Conservation (phyloP, 805 yeast genomes). For the Blastobotrys muscicola region DNA sequence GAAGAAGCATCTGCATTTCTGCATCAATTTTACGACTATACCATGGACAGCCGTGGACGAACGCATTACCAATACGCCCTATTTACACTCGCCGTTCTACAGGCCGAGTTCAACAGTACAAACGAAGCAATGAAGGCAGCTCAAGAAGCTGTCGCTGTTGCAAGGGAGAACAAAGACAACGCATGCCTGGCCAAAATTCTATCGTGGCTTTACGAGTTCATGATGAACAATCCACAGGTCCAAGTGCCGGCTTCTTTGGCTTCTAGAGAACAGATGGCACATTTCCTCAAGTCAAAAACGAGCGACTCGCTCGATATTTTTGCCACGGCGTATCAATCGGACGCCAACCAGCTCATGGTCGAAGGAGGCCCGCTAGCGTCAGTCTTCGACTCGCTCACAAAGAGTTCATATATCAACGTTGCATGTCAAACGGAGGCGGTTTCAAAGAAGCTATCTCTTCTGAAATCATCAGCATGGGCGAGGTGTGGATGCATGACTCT, state of each 20-base stretch:
- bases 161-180: conserved; percentile 74
- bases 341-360: conserved; percentile 9
- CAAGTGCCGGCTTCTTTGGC: conserved; percentile 40
- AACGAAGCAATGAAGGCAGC: conserved; percentile 68
- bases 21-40: conserved; percentile 59
- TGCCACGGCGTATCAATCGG: conserved; percentile 12
- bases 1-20: conserved; percentile 44
- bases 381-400: conserved; percentile 31
- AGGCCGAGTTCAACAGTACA: conserved; percentile 56
- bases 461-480: conserved; percentile 13
- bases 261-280: conserved; percentile 56
- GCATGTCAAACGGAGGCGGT: conserved; percentile 6
- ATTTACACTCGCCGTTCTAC: conserved; percentile 60
- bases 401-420: conserved; percentile 12
- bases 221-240: conserved; percentile 52
- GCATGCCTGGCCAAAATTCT: conserved; percentile 62
- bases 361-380: conserved; percentile 22
- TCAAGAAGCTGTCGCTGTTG: conserved; percentile 80
- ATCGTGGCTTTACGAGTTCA: conserved; percentile 46
- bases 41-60: conserved; percentile 56
- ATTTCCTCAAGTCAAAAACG: conserved; percentile 49
- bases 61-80: conserved; percentile 70
- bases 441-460: conserved; percentile 3
- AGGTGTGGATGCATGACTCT: conserved; percentile 13
- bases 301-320: conserved; percentile 27